Evolutionary conservation across 176 grass and related monocot genomes (phyloP), one percentile per base, ranked within the genome.

Genomic region (Oryza brachyantha): DNA sequence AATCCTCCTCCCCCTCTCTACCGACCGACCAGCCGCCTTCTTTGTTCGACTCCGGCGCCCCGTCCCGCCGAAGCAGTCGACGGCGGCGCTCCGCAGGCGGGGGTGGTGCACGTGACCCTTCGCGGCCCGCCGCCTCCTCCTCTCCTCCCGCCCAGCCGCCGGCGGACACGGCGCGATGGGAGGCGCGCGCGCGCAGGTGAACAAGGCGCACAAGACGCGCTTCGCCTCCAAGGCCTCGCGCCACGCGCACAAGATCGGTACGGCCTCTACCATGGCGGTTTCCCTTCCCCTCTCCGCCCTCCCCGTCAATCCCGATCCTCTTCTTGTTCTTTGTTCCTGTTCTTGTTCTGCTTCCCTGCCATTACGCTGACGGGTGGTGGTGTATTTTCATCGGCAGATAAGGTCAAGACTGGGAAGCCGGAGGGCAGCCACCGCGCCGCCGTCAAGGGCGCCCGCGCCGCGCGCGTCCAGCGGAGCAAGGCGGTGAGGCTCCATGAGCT

Each of bases 191-290:
- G 55, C 95, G 22, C 95, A 97, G 92, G 87, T 94, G 28, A 97
- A 97, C 80, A 97, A 97, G 85, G 16, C 89, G 67, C 95, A 97
- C 87, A 97, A 97, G 85, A 92, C 24, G 5, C 95, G 95, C 32
- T 97, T 86, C 77, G 87, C 92, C 25, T 92, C 95, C 65, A 97
- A 97, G 85, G 65, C 92, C 10, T 97, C 95, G 48, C 92, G 95
- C 76, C 86, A 94, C 39, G 70, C 83, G 42, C 95, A 97, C 66
- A 87, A 89, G 59, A 90, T 84, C 7, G 89, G 83, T 62, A 66
- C 35, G 29, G 29, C 8, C 31, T n/a, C n/a, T n/a, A 3, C 17
- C 17, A 21, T 17, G 12, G 12, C 29, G 21, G 58, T 50, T 41
- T 37, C 14, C 35, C 35, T 34, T 25, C 45, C 70, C 17, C 16